Conservation (phyloP, 176 grass and related monocot species). For the Pontederia paniculata region DNA sequence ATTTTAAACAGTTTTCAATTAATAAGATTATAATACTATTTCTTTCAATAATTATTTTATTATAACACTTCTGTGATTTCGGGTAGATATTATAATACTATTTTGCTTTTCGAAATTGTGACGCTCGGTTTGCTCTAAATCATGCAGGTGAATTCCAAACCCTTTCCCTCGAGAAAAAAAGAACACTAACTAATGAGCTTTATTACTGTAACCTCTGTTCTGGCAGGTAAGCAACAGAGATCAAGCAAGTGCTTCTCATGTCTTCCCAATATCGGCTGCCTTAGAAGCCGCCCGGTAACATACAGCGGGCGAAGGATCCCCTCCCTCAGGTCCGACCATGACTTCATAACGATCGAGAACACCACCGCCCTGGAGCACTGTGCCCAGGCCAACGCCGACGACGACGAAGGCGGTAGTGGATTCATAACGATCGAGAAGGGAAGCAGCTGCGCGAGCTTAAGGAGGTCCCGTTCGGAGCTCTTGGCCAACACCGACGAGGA, state of each 20-base stretch:
- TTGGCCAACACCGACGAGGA: constrained; percentile 20
- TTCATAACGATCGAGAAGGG: constrained; percentile 91
- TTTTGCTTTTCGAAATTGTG: too few species aligned
- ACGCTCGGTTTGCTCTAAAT: too few species aligned
- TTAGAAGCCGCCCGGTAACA: constrained; percentile 30
- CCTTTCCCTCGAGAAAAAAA: too few species aligned
- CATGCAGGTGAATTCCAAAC: too few species aligned
- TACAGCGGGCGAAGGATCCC: constrained; percentile 23
- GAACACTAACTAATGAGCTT: too few species aligned
- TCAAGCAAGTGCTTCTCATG: constrained; percentile 55
- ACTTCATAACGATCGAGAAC: constrained; percentile 97
- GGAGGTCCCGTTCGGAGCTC: constrained; percentile 26
- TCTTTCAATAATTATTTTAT: too few species aligned
- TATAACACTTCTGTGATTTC: too few species aligned
- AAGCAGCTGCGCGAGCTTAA: constrained; percentile 29
- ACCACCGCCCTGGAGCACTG: constrained; percentile 14
- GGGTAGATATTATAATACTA: too few species aligned
- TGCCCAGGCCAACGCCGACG: constrained; percentile 38
- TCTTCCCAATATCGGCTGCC: constrained; percentile 71
- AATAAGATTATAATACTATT: too few species aligned
- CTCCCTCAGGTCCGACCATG: constrained; percentile 35
- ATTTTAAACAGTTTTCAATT: too few species aligned
- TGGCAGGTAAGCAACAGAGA: constrained; percentile 28
- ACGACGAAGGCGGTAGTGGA: constrained; percentile 23
- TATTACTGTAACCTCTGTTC: too few species aligned